Conservation (phyloP, 169 alveolate genomes). For the Eimeria nieschulzi region DNA sequence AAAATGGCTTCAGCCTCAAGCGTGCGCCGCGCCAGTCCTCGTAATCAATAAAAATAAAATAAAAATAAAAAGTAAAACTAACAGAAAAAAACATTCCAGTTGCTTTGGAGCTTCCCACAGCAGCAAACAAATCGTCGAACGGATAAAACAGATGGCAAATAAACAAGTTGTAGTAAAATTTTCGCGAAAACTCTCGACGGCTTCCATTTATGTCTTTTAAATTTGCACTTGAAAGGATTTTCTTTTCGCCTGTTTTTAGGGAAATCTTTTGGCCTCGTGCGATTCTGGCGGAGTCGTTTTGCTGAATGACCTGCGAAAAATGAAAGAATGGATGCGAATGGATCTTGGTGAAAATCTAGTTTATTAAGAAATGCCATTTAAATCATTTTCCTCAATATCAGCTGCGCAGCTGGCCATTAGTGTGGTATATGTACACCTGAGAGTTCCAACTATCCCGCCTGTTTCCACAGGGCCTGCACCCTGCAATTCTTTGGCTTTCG, state of each 20-base stretch:
- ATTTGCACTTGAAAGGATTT: too few species aligned
- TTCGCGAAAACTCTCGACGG: too few species aligned
- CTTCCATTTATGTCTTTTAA: too few species aligned
- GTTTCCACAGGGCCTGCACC: conserved; percentile 78
- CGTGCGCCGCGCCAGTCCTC: too few species aligned
- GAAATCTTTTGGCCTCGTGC: conserved; percentile 89
- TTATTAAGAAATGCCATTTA: background rate
- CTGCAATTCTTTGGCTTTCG: conserved; percentile 89
- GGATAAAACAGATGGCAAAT: too few species aligned
- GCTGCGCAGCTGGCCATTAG: background rate
- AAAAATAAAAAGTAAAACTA: background rate
- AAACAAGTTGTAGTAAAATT: too few species aligned
- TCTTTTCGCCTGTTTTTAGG: conserved; percentile 72
- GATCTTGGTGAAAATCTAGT: conserved; percentile 80
- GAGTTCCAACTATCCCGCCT: background rate
- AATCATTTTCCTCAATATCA: too few species aligned
- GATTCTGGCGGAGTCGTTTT: conserved; percentile 93
- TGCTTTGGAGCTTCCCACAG: too few species aligned
- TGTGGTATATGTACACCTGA: background rate
- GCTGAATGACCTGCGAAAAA: conserved; percentile 94
- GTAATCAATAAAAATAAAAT: too few species aligned
- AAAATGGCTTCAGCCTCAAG: too few species aligned
- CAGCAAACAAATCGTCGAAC: too few species aligned
- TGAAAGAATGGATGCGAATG: conserved; percentile 84
- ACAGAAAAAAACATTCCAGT: too few species aligned